Percentiles rank a stretch among this genome's conserved stretches.
phyloP scores from a whole-genome alignment of 345 rosid genomes.

The Lumnitzera racemosa region DNA sequence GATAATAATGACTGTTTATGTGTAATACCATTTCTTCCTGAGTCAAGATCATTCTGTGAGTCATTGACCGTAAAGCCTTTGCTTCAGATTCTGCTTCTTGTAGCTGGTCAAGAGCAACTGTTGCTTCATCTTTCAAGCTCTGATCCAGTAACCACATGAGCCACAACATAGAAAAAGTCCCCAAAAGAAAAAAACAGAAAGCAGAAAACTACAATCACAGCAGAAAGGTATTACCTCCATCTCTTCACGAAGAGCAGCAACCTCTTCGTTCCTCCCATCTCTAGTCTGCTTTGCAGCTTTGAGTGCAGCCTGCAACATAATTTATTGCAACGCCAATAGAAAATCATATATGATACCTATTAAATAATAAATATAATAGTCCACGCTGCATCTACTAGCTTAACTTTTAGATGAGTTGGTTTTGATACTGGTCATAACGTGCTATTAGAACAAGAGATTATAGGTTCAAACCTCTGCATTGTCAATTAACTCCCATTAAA shows the following conservation, averaged over 20 bases:
- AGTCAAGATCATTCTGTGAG: conserved; percentile 41
- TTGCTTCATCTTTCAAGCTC: conserved; percentile 71
- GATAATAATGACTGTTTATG: conserved; percentile 8
- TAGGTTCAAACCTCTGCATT: too few species aligned
- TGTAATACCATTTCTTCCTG: conserved; percentile 52
- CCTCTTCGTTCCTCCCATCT: conserved; percentile 69
- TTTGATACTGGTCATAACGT: too few species aligned
- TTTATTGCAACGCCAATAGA: background rate
- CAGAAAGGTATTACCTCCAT: conserved; percentile 49
- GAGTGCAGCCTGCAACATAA: conserved; percentile 67
- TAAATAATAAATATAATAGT: too few species aligned
- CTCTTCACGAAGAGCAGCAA: conserved; percentile 63
- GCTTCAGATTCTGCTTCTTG: conserved; percentile 86
- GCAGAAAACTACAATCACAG: conserved; percentile 11
- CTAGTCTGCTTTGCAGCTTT: conserved; percentile 75
- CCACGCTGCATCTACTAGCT: too few species aligned
- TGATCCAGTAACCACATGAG: conserved; percentile 20
- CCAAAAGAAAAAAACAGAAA: conserved; percentile 1
- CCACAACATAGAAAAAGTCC: conserved; percentile 14
- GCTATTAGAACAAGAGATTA: too few species aligned
- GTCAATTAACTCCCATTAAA: too few species aligned
- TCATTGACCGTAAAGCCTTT: conserved; percentile 77
- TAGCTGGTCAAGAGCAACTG: conserved; percentile 54
- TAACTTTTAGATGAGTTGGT: too few species aligned
- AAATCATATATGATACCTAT: background rate